These are phyloP conservation scores for Saccharomyces hybrid DNA, from an alignment of 1,139 yeast species.

Conservation along the genomic window DNA sequence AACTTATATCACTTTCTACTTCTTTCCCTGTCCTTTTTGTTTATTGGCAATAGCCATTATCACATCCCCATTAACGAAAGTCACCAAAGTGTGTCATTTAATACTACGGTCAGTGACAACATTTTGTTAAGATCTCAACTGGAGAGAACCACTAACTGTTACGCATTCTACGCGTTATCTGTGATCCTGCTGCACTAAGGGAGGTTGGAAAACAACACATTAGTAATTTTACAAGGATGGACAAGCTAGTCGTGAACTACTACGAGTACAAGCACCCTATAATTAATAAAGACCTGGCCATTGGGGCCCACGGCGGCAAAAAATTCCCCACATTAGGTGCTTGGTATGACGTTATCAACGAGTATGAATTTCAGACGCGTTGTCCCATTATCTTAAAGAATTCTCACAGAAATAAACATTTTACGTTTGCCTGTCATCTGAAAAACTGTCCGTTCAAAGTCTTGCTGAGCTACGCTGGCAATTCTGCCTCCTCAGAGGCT, in stretches of 20 bases:
- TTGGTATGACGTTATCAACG: slow-evolving; percentile 32
- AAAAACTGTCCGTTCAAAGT: slow-evolving; percentile 31
- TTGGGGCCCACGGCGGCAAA: slow-evolving; percentile 19
- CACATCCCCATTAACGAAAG: slow-evolving; percentile 1
- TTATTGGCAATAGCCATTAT: neutral
- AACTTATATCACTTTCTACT: neutral
- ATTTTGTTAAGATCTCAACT: neutral
- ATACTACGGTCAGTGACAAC: neutral
- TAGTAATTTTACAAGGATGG: neutral
- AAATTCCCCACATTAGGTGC: slow-evolving; percentile 27
- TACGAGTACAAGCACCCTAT: slow-evolving; percentile 32
- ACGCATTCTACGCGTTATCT: neutral
- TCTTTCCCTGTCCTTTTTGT: neutral
- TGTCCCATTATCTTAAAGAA: slow-evolving; percentile 32
- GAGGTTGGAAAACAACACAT: neutral
- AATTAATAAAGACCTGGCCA: slow-evolving; percentile 27
- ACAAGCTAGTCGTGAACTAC: slow-evolving; percentile 20
- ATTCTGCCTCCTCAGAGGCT: slow-evolving; percentile 1
- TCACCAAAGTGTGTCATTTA: slow-evolving; percentile 1
- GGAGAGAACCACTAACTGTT: neutral
- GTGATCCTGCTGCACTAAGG: neutral
- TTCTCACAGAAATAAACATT: slow-evolving; percentile 31
- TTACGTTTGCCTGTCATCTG: slow-evolving; percentile 32
- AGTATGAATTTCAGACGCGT: slow-evolving; percentile 31
- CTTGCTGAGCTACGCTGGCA: slow-evolving; percentile 26